A percentile compares a stretch with the other conserved stretches of the same genome.
Evolutionary conservation across 2,329 filamentous ascomycete species (phyloP).

Genomic region (Ceratocystis lukuohia): DNA sequence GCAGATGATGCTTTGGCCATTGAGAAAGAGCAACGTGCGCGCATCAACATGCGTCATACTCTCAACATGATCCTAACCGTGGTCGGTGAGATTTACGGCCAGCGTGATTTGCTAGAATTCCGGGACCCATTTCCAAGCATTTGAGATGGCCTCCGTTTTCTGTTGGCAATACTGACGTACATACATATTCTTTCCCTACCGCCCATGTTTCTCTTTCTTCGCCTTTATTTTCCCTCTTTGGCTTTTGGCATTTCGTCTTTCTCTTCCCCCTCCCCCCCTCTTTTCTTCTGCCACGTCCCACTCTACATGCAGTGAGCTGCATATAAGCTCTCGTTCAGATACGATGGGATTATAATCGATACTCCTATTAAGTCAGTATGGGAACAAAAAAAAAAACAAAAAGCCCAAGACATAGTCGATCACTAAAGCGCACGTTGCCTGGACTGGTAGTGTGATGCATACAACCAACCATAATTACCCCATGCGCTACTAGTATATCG

Average conservation of each 20-base stretch:
- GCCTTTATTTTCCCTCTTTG: too few relatives aligned
- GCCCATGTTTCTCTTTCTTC: neutral
- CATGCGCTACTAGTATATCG: neutral
- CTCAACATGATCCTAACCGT: constrained; percentile 87
- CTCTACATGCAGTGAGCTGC: too few relatives aligned
- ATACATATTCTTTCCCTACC: neutral
- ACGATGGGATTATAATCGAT: neutral
- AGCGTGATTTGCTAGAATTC: constrained; percentile 69
- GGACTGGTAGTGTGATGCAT: neutral
- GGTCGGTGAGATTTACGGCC: constrained; percentile 77
- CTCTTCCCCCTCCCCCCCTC: too few relatives aligned
- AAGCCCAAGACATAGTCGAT: neutral
- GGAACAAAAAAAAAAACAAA: neutral
- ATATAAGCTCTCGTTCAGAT: neutral
- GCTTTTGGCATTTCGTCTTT: too few relatives aligned
- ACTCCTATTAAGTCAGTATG: neutral
- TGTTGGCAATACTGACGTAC: neutral
- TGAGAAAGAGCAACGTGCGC: constrained; percentile 27
- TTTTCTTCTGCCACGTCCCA: too few relatives aligned
- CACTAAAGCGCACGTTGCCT: neutral
- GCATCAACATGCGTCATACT: constrained; percentile 50
- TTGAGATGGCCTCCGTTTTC: constrained; percentile 21
- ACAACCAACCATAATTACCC: neutral
- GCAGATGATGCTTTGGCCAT: constrained; percentile 23
- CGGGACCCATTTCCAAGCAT: constrained; percentile 46